phyloP scores from a whole-genome alignment of 305 asterid species.

The Fraxinus baroniana region DNA sequence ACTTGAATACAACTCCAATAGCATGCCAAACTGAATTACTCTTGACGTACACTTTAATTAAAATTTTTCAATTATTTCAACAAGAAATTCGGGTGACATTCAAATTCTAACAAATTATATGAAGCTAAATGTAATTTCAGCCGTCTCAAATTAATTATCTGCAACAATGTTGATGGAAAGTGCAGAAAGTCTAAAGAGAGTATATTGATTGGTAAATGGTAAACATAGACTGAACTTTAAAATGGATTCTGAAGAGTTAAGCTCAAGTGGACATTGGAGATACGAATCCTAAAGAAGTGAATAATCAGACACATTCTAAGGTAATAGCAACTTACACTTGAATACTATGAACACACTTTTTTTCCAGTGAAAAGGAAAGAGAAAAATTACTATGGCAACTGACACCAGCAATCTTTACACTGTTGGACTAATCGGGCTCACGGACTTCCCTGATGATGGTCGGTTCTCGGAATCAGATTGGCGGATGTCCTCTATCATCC shows the following conservation, averaged over 20 bases:
- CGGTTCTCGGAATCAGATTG: constrained; percentile 40
- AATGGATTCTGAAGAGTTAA: background rate
- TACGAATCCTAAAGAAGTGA: background rate
- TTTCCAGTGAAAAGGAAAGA: constrained; percentile 9
- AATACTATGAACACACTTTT: background rate
- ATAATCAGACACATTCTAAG: background rate
- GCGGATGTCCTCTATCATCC: constrained; percentile 56
- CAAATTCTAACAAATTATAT: too few species aligned
- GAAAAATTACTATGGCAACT: constrained; percentile 13
- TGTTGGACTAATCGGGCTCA: constrained; percentile 37
- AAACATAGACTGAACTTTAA: background rate
- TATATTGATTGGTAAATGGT: background rate
- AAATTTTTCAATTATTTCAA: too few species aligned
- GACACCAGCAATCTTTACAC: constrained; percentile 3
- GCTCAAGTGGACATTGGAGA: background rate
- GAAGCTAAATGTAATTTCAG: background rate
- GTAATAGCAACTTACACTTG: constrained; percentile 15
- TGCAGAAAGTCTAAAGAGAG: background rate
- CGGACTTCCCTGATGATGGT: constrained; percentile 42
- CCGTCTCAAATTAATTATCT: background rate
- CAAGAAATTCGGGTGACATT: too few species aligned
- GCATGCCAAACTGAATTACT: too few species aligned
- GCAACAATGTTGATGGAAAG: background rate
- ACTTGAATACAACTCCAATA: too few species aligned
- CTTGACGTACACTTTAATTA: too few species aligned